Evolutionary conservation across 192 early-diverging fungal genomes (phyloP), one percentile per base, ranked within the genome.

Genomic region (Endogone sp.): DNA sequence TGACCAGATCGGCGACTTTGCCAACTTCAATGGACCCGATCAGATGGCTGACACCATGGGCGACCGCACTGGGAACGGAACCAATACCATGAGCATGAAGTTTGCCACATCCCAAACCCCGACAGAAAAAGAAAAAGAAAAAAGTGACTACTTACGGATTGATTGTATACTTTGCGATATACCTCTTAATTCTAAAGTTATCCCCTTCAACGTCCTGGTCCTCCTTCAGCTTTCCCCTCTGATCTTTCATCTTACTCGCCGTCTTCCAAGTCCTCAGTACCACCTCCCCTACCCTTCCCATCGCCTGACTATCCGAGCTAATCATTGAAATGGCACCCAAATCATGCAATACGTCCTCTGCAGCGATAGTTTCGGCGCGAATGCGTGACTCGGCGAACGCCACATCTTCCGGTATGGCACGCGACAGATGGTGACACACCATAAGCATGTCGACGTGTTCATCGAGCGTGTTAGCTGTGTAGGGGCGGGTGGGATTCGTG

Each of bases 371-470:
- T 74, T 99, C 95, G 11, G 91, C 95, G 22, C 97, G 86, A 73
- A 99, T 99, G 32, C 97, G 85, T 69, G 89, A 91, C 74, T 99
- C 97, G 6, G 97, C 97, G 84, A 99, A 99, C 13, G 95, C 91
- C 25, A 99, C 90, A 74, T 99, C 97, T 75, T 99, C 97, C 9
- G 97, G 94, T 56, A 99, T 90, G 63, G 89, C 88, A 77, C 90
- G 92, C 67, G 90, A 92, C 65, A 99, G 81, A 71, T 99, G 97
- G 76, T 99, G 97, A 76, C 97, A 99, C 3, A 97, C 93, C 95
- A 97, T 97, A 22, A 99, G 83, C 97, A 99, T 97, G 70, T 99
- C 97, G 24, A 99, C 85, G 75, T 99, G 97, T 73, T 99, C 97
- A 77, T 99, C 97, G 56, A 96, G 82, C 22, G 97, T 99, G 81